Conservation (phyloP, 192 early-diverging fungal species). For the Pecoramyces ruminantium region DNA sequence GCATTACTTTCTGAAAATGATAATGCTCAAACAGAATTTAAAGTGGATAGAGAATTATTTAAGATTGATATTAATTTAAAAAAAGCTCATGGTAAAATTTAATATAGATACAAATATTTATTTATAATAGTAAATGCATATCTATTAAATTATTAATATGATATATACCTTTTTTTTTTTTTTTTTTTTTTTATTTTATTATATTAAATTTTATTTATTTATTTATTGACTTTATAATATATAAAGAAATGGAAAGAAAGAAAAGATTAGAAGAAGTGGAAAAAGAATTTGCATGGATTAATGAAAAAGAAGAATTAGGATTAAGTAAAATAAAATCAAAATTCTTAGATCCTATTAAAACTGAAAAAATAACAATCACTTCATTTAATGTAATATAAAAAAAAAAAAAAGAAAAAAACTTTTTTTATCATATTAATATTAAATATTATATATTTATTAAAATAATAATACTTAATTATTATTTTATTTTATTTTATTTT, state of each 20-base stretch:
- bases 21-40: not conserved
- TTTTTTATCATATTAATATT: too few relatives aligned
- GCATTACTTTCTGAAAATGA: constrained; percentile 25
- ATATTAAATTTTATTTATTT: too few relatives aligned
- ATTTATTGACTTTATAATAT: too few relatives aligned
- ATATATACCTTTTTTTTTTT: too few relatives aligned
- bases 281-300: constrained; percentile 38
- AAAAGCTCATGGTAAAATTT: constrained; percentile 17
- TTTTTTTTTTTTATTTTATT: too few relatives aligned
- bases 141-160: too few relatives aligned
- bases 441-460: too few relatives aligned
- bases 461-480: too few relatives aligned
- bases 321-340: constrained; percentile 31
- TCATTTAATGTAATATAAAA: constrained; percentile 19
- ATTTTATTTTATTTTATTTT: too few relatives aligned
- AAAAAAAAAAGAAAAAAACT: too few relatives aligned
- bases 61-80: constrained; percentile 26
- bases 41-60: constrained; percentile 8
- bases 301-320: constrained; percentile 30
- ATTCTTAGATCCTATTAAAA: constrained; percentile 30
- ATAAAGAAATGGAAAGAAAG: constrained; percentile 15
- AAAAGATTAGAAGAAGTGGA: constrained; percentile 17
- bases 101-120: not conserved
- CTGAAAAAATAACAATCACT: constrained; percentile 21
- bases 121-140: too few relatives aligned